phyloP scores from a whole-genome alignment of 352 stramenopile genomes.

The Phytophthora crassamura region DNA sequence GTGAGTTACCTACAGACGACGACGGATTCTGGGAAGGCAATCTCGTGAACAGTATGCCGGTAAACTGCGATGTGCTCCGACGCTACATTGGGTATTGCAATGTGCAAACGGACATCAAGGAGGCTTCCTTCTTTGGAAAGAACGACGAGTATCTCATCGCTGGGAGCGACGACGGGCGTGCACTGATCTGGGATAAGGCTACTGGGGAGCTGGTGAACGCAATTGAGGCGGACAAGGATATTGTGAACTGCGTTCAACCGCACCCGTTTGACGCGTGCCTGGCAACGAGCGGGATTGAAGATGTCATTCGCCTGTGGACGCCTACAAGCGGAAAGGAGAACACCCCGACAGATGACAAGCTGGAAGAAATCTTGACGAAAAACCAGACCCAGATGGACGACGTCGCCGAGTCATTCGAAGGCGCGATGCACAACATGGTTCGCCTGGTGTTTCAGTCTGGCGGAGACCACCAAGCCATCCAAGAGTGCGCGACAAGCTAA shows the following conservation, averaged over 20 bases:
- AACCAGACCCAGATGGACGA: constrained; percentile 81
- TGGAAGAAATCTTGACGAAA: constrained; percentile 55
- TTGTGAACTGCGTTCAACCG: constrained; percentile 90
- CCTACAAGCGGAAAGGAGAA: constrained; percentile 54
- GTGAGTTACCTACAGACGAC: constrained; percentile 38
- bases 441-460: constrained; percentile 72
- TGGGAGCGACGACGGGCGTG: constrained; percentile 86
- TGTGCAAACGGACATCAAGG: constrained; percentile 91
- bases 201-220: constrained; percentile 85
- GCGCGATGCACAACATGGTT: constrained; percentile 66
- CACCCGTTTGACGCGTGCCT: constrained; percentile 83
- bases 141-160: constrained; percentile 89
- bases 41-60: constrained; percentile 36
- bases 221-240: constrained; percentile 83
- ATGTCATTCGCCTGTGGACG: constrained; percentile 83
- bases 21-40: constrained; percentile 66
- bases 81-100: constrained; percentile 91
- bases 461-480: constrained; percentile 58
- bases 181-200: constrained; percentile 87
- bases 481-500: constrained; percentile 78
- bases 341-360: constrained; percentile 49
- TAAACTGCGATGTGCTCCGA: constrained; percentile 73
- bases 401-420: constrained; percentile 51
- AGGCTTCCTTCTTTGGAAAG: constrained; percentile 87
- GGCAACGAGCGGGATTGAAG: constrained; percentile 85